These are phyloP conservation scores for Atalantia buxifolia DNA, from an alignment of 345 rosid genomes.

Conservation along the genomic window DNA sequence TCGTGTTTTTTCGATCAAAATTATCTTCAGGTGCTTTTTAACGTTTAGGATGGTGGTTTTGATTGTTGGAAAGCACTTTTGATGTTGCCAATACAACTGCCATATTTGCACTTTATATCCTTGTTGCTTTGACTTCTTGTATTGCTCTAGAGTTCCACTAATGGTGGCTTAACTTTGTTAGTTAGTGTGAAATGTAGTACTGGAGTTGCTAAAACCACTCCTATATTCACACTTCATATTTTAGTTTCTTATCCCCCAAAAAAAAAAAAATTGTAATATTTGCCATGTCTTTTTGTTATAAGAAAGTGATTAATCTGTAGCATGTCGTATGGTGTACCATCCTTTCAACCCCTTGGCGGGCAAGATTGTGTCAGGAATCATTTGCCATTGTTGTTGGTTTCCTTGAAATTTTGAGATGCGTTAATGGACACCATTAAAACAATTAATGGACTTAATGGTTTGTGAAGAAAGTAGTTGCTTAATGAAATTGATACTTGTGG, in stretches of 20 bases:
- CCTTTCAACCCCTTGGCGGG: background rate
- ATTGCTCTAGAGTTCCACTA: background rate
- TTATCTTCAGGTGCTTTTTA: background rate
- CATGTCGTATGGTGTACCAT: background rate
- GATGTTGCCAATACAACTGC: background rate
- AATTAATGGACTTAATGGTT: background rate
- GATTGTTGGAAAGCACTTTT: background rate
- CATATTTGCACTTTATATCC: background rate
- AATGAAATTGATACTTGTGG: background rate
- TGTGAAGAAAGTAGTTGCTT: background rate
- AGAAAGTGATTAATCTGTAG: background rate
- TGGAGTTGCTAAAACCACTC: no score
- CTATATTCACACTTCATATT: no score
- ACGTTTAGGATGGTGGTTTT: background rate
- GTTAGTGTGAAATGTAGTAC: background rate
- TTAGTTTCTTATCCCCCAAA: no score
- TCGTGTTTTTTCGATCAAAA: background rate
- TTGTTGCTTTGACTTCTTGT: background rate
- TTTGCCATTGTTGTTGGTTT: background rate
- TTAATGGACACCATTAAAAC: background rate
- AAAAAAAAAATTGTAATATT: background rate
- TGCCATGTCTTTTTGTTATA: background rate
- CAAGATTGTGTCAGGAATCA: background rate
- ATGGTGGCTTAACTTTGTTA: background rate
- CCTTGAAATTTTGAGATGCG: background rate